These are phyloP conservation scores for Hirschioporus abietinus DNA, from an alignment of 768 basidiomycete genomes.

Conservation along the genomic window DNA sequence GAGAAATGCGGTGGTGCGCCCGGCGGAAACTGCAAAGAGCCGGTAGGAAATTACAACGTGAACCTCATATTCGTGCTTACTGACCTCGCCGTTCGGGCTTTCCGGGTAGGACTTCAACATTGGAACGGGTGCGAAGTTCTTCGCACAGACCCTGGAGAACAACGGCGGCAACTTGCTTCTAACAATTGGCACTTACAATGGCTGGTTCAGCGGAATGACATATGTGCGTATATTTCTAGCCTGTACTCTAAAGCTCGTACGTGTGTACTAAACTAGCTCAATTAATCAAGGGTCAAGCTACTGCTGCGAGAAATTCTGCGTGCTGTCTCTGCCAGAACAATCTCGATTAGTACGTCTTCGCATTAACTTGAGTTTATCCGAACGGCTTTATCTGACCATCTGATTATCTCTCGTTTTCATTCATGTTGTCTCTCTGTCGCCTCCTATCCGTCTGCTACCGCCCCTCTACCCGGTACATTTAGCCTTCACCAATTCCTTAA, in stretches of 20 bases:
- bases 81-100: background rate
- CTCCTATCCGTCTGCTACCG: conserved; percentile 7
- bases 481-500: conserved; percentile 69
- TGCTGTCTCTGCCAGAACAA: conserved; percentile 80
- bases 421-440: conserved; percentile 2
- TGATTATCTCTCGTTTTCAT: background rate
- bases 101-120: conserved; percentile 63
- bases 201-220: conserved; percentile 59
- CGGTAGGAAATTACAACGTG: conserved; percentile 20
- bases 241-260: conserved; percentile 7
- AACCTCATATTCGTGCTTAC: conserved; percentile 1
- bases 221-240: conserved; percentile 31
- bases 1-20: conserved; percentile 69
- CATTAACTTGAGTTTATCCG: conserved; percentile 2
- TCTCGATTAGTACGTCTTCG: conserved; percentile 67
- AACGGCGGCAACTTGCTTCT: conserved; percentile 50
- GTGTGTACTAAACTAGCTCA: background rate
- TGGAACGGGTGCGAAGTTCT: conserved; percentile 55
- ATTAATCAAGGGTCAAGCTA: conserved; percentile 42
- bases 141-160: conserved; percentile 41
- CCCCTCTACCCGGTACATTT: conserved; percentile 2
- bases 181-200: conserved; percentile 72
- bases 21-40: conserved; percentile 35
- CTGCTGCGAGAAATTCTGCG: conserved; percentile 42
- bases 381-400: background rate